These are phyloP conservation scores for Skeletonema menzelii DNA, from an alignment of 108 stramenopile species.

Conservation along the genomic window DNA sequence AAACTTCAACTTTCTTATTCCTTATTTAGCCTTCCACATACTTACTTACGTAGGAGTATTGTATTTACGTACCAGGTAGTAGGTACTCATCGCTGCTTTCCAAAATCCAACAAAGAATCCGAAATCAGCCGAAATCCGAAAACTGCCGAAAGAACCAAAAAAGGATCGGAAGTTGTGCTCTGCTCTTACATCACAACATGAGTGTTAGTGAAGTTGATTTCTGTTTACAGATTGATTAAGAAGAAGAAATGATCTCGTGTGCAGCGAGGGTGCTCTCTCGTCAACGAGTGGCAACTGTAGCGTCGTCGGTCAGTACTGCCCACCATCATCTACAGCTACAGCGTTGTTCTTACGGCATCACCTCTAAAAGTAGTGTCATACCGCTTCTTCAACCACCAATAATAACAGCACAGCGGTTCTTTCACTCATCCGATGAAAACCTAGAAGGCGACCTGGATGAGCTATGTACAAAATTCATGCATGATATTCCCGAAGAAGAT, in stretches of 20 bases:
- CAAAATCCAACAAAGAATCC: too few relatives aligned
- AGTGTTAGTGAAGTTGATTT: too few relatives aligned
- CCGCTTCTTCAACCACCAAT: neutral
- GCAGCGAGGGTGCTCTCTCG: neutral
- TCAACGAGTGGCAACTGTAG: neutral
- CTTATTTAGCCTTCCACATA: too few relatives aligned
- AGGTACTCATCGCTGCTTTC: too few relatives aligned
- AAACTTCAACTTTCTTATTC: too few relatives aligned
- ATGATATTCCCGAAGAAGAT: constrained; percentile 54
- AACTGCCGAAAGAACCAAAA: too few relatives aligned
- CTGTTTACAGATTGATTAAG: too few relatives aligned
- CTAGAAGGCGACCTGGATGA: constrained; percentile 1
- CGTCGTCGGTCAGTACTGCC: neutral
- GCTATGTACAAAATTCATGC: neutral
- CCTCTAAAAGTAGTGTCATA: neutral
- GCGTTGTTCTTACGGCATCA: neutral
- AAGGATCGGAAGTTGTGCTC: too few relatives aligned
- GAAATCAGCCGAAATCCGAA: too few relatives aligned
- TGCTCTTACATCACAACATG: too few relatives aligned
- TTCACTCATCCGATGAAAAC: neutral
- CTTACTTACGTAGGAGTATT: too few relatives aligned
- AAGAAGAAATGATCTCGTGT: neutral
- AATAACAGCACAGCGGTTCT: neutral
- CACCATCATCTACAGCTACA: neutral
- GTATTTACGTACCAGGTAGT: too few relatives aligned